Evolutionary conservation across 371 early-diverging fungal genomes (phyloP).

Genomic region (Mucor sp.): DNA sequence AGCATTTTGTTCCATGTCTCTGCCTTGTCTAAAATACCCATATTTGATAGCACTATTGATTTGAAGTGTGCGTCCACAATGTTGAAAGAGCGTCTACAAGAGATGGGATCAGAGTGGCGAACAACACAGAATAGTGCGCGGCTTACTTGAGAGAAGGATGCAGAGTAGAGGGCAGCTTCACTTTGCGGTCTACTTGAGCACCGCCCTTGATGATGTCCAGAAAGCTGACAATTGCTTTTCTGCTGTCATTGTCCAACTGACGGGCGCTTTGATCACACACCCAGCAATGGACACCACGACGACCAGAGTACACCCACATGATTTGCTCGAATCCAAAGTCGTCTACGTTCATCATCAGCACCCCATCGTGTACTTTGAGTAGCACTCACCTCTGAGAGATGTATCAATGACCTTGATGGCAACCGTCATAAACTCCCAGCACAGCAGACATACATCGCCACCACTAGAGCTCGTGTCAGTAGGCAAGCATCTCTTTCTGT

Average conservation of each 20-base stretch:
- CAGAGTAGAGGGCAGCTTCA: conserved; percentile 57
- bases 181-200: conserved; percentile 70
- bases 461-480: conserved; percentile 51
- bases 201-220: conserved; percentile 87
- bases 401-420: conserved; percentile 87
- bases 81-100: conserved; percentile 59
- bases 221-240: conserved; percentile 88
- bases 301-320: conserved; percentile 97
- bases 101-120: background rate
- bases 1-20: conserved; percentile 76
- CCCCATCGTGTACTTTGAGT: background rate
- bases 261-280: conserved; percentile 92
- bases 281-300: conserved; percentile 99
- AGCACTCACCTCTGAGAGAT: conserved; percentile 62
- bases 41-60: conserved; percentile 65
- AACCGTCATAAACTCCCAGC: conserved; percentile 95
- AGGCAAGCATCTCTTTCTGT: background rate
- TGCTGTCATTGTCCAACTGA: conserved; percentile 70
- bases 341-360: conserved; percentile 43
- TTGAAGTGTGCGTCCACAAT: conserved; percentile 70
- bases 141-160: conserved; percentile 70
- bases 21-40: conserved; percentile 68
- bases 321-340: conserved; percentile 97
- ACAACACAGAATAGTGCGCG: background rate
- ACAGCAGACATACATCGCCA: conserved; percentile 86